Evolutionary conservation across 768 basidiomycete genomes (phyloP).

Genomic region (Mycena galericulata): DNA sequence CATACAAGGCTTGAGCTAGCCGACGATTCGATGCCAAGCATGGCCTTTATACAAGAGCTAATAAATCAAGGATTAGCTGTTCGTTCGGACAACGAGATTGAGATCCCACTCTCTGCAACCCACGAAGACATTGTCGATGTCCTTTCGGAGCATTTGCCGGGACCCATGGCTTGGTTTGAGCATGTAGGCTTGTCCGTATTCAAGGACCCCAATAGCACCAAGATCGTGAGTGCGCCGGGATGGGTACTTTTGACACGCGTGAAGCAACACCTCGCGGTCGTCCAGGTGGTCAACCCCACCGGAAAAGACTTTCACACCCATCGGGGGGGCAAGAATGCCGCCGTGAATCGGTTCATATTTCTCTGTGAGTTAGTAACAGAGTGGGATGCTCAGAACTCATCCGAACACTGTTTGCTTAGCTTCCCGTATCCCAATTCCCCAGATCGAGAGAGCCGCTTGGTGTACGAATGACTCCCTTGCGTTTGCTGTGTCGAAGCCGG

Average conservation of each 20-base stretch:
- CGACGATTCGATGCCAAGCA: neutral
- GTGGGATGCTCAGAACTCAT: neutral
- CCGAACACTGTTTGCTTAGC: neutral
- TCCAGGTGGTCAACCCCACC: neutral
- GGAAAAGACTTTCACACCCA: neutral
- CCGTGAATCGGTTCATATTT: neutral
- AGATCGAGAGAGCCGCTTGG: neutral
- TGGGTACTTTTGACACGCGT: neutral
- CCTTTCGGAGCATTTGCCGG: neutral
- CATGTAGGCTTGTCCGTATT: neutral
- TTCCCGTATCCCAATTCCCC: neutral
- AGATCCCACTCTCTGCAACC: neutral
- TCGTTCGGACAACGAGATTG: neutral
- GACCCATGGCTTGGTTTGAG: neutral
- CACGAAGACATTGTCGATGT: neutral
- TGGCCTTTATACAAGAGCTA: neutral
- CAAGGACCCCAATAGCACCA: neutral
- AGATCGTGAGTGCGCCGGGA: neutral
- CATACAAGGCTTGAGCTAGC: neutral
- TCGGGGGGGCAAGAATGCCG: no score
- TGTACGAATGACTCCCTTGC: neutral
- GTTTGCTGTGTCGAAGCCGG: neutral
- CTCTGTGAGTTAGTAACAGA: neutral
- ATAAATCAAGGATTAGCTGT: neutral
- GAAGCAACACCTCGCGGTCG: neutral